A percentile compares a stretch with the other conserved stretches of the same genome.
Conservation (phyloP, 2,329 filamentous ascomycete genomes). For the Fusarium sp. region DNA sequence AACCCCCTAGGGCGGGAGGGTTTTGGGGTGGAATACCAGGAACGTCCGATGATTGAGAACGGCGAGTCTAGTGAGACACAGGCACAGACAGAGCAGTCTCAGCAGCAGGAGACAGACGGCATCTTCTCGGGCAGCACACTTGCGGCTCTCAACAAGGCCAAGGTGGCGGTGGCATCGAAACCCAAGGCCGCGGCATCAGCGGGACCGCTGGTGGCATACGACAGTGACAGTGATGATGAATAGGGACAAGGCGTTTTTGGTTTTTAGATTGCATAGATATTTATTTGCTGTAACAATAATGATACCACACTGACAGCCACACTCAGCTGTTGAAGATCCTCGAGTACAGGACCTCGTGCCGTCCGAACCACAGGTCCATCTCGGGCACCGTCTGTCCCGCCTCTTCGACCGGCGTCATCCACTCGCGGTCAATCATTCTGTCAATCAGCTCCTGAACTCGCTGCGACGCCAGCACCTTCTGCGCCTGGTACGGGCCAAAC, state of each 20-base stretch:
- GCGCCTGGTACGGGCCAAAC: slow-evolving; percentile 86
- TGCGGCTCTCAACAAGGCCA: slow-evolving; percentile 78
- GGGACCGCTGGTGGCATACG: slow-evolving; percentile 89
- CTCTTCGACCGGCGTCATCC: slow-evolving; percentile 72
- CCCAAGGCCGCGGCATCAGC: slow-evolving; percentile 67
- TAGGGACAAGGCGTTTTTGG: slow-evolving; percentile 52
- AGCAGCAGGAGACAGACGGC: slow-evolving; percentile 63
- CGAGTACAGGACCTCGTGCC: slow-evolving; percentile 87
- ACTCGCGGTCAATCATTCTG: slow-evolving; percentile 72
- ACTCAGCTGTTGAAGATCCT: slow-evolving; percentile 86
- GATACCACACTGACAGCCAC: slow-evolving; percentile 48
- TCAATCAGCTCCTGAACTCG: slow-evolving; percentile 72
- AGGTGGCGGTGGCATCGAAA: slow-evolving; percentile 69
- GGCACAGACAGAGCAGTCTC: slow-evolving; percentile 54
- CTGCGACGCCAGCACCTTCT: slow-evolving; percentile 77
- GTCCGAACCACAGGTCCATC: slow-evolving; percentile 87
- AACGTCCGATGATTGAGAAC: slow-evolving; percentile 71
- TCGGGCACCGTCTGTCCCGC: slow-evolving; percentile 83
- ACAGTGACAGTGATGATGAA: slow-evolving; percentile 86
- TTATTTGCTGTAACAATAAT: slow-evolving; percentile 46
- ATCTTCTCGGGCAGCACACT: slow-evolving; percentile 89
- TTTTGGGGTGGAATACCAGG: slow-evolving; percentile 75
- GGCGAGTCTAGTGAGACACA: slow-evolving; percentile 63
- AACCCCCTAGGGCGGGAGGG: slow-evolving; percentile 72
- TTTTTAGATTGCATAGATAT: slow-evolving; percentile 45